Evolutionary conservation across 2,329 filamentous ascomycete species (phyloP).

Genomic region (Cercospora citrullina): DNA sequence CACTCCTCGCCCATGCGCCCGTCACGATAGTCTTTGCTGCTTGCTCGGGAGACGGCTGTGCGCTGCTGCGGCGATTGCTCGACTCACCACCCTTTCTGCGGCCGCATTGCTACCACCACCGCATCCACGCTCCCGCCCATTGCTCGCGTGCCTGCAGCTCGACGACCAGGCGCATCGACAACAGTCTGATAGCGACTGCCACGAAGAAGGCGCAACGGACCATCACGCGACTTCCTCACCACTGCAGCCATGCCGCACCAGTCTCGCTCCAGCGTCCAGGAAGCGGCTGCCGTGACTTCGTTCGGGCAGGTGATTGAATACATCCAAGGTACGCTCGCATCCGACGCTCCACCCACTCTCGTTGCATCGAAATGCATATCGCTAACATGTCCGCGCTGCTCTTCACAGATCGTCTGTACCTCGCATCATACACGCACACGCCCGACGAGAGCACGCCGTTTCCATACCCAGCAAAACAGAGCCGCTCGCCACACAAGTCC

Average conservation of each 20-base stretch:
- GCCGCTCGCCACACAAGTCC: constrained; percentile 68
- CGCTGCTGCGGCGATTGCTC: constrained; percentile 4
- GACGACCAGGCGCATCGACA: neutral
- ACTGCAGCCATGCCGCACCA: constrained; percentile 35
- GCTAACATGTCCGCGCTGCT: constrained; percentile 34
- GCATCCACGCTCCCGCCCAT: neutral
- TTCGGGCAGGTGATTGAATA: constrained; percentile 93
- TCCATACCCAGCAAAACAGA: constrained; percentile 67
- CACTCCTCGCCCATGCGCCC: constrained; percentile 7
- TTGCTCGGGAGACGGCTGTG: neutral
- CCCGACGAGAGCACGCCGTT: constrained; percentile 82
- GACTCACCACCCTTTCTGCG: neutral
- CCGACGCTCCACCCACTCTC: neutral
- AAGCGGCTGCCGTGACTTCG: constrained; percentile 49
- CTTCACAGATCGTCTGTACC: constrained; percentile 81
- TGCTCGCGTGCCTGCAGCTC: neutral
- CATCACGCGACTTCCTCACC: neutral
- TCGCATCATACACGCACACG: constrained; percentile 83
- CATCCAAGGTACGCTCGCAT: constrained; percentile 68
- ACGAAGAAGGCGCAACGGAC: constrained; percentile 5
- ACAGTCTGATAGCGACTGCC: neutral
- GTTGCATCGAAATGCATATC: constrained; percentile 14
- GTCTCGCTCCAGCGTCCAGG: constrained; percentile 30
- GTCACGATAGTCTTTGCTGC: constrained; percentile 16
- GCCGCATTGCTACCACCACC: constrained; percentile 1